Evolutionary conservation across 2,329 filamentous ascomycete species (phyloP), one percentile per base, ranked within the genome.

Genomic region (Penicillium capsulatum): DNA sequence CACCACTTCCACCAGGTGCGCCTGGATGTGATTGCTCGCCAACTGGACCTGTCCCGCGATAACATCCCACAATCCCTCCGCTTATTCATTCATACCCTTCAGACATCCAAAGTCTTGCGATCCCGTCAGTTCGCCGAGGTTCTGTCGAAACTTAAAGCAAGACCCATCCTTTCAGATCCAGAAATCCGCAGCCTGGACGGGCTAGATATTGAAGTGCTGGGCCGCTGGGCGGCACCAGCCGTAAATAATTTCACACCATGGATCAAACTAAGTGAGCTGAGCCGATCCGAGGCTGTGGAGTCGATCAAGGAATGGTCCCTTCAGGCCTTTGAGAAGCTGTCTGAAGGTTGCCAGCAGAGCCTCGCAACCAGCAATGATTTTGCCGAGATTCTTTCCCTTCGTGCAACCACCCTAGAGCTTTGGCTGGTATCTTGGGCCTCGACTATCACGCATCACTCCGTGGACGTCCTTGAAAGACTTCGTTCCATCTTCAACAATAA

Each of bases 181-280:
- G 74, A 81, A 1, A 69, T 96, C 13, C 74, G 76, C 38, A 66
- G 69, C 1, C 64, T 92, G 1, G 79, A 86, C 48, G 83, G 83
- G 11, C 68, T 95, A 9, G 79, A 85, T 24, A 68, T 96, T 17
- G 88, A 95, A 57, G 68, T 92, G 7, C 81, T 87, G 55, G 80
- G 83, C 48, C 75, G 76, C 14, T 94, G 89, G 85, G 85, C 92
- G 47, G 77, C 84, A 13, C 81, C 89, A 6, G 87, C 94, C 44
- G 85, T 95, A 29, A 79, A 79, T 32, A 84, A 84, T 49, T 96
- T 94, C 59, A 91, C 82, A 1, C 90, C 90, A 0, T 95, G 88
- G 68, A 85, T 94, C 24, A 81, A 86, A 19, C 82, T 94, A 53
- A 86, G 90, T 50, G 85, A 92, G 50, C 64, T 86, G 3, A 76